Evolutionary conservation across 2,329 filamentous ascomycete genomes (phyloP).

Genomic region (Fonsecaea pugnacius): DNA sequence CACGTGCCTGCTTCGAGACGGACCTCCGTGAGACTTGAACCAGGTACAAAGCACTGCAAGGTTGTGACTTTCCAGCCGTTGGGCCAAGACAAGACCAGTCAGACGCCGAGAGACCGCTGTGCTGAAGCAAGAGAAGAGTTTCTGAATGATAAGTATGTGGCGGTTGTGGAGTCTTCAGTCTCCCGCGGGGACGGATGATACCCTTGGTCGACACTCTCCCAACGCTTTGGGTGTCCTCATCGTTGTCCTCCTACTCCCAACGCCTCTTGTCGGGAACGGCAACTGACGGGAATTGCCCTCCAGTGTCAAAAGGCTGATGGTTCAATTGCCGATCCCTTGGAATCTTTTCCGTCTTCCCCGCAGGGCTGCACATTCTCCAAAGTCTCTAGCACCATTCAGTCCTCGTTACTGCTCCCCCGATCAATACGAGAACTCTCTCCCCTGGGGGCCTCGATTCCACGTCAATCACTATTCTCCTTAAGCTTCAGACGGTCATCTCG

Average conservation of each 20-base stretch:
- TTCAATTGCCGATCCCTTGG: conserved; percentile 2
- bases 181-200: neutral
- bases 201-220: neutral
- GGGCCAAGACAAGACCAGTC: neutral
- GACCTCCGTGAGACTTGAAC: neutral
- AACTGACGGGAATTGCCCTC: neutral
- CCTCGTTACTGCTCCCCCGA: neutral
- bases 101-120: neutral
- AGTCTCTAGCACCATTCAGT: neutral
- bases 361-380: conserved; percentile 6
- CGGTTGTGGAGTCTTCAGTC: neutral
- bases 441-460: neutral
- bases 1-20: neutral
- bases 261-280: neutral
- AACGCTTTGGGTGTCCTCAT: neutral
- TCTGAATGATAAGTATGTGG: neutral
- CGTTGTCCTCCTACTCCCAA: neutral
- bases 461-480: neutral
- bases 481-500: neutral
- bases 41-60: neutral
- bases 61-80: neutral
- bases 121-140: neutral
- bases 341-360: neutral
- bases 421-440: neutral
- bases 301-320: neutral